Evolutionary conservation across 106 monocot species (phyloP), one percentile per base, ranked within the genome.

Genomic region (Ottelia alismoides): DNA sequence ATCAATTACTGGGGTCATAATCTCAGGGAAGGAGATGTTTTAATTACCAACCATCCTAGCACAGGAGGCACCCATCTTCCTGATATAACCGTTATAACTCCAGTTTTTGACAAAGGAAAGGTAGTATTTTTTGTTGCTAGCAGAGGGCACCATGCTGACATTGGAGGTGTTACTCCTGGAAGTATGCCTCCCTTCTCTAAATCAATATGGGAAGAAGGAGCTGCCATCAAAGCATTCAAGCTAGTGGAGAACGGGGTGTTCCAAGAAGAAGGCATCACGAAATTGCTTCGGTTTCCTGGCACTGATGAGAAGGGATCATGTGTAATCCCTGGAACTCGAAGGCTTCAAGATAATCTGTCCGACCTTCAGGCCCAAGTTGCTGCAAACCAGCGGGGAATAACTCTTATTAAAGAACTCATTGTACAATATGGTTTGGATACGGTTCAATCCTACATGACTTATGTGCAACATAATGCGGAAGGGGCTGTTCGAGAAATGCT

Each of bases 151-250:
- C 96, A 96, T 74, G 88, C 96, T 12, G 96, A 96, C 58, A 89
- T 96, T 19, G 96, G 89, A 54, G 96, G 96, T 19, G 74, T 85
- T 25, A 96, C 96, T 31, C 96, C 96, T 0, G 96, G 96, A 43
- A 96, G 96, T 61, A 96, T 96, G 85, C 96, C 96, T 0, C 96
- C 96, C 3, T 96, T 89, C 56, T 96, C 96, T 12, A 96, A 96
- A 56, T 58, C 74, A 5, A 72, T 96, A 47, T 85, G 72, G 69
- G 96, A 96, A 70, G 94, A 96, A 71, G 96, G 96, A 2, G 96
- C 89, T 17, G 78, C 96, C 3, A 85, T 96, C 31, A 96, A 85
- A 63, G 81, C 85, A 55, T 89, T 96, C 63, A 96, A 96, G 56
- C 84, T 96, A 22, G 85, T 96, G 18, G 75, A 85, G 24, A 79